Percentiles rank a stretch among this genome's conserved stretches.
Evolutionary conservation across 1,284 basidiomycete species (phyloP).

Genomic region (Megacollybia platyphylla): DNA sequence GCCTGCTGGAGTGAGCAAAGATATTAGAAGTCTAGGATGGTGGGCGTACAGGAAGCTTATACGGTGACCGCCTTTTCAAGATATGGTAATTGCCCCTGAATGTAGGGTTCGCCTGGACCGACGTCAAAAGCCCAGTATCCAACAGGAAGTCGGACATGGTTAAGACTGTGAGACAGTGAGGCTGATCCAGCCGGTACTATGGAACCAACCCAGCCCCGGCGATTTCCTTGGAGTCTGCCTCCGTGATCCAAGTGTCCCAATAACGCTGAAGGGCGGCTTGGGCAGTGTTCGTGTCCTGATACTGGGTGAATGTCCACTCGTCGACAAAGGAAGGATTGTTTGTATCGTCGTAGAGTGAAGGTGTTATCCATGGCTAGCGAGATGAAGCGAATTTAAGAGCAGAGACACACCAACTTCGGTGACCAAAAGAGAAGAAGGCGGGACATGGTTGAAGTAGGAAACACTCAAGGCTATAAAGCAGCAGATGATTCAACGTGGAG

Average conservation of each 20-base stretch:
- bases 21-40: constrained; percentile 4
- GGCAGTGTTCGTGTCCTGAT: constrained; percentile 40
- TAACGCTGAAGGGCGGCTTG: constrained; percentile 41
- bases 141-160: constrained; percentile 42
- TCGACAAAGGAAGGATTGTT: constrained; percentile 48
- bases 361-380: constrained; percentile 71
- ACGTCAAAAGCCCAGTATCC: constrained; percentile 61
- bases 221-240: constrained; percentile 55
- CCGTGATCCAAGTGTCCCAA: constrained; percentile 73
- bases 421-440: background rate
- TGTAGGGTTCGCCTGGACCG: constrained; percentile 42
- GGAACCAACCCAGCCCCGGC: constrained; percentile 60
- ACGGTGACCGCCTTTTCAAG: constrained; percentile 55
- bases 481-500: background rate
- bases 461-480: background rate
- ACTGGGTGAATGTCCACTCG: constrained; percentile 77
- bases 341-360: constrained; percentile 76
- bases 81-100: constrained; percentile 57
- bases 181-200: too few species aligned
- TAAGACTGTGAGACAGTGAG: constrained; percentile 37
- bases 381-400: constrained; percentile 2
- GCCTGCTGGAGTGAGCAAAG: background rate
- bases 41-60: constrained; percentile 29
- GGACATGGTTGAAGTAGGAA: background rate
- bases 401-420: background rate